These are phyloP conservation scores for Metarhizium brunneum DNA, from an alignment of 2,329 filamentous ascomycete species.

Conservation along the genomic window DNA sequence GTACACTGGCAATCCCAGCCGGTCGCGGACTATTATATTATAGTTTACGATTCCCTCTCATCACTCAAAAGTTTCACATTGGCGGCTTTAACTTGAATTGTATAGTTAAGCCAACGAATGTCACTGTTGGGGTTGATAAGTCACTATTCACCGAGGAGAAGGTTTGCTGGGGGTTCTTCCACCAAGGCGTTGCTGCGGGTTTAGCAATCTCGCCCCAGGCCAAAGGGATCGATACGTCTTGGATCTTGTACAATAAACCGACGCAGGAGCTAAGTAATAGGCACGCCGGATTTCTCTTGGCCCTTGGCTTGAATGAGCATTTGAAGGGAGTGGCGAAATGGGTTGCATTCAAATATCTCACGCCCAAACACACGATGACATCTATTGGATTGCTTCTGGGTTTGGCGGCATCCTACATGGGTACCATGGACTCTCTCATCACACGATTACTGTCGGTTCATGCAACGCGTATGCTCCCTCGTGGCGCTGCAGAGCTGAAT, in stretches of 20 bases:
- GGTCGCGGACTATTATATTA: conserved; percentile 85
- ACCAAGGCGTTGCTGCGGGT: conserved; percentile 88
- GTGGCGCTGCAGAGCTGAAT: conserved; percentile 88
- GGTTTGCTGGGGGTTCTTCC: conserved; percentile 97
- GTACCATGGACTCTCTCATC: conserved; percentile 94
- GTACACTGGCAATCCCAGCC: conserved; percentile 80
- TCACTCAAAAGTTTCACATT: conserved; percentile 87
- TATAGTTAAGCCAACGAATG: conserved; percentile 83
- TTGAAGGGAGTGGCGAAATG: conserved; percentile 92
- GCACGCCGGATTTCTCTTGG: conserved; percentile 90
- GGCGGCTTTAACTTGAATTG: conserved; percentile 88
- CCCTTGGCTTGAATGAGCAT: conserved; percentile 87
- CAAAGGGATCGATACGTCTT: conserved; percentile 93
- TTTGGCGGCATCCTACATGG: conserved; percentile 84
- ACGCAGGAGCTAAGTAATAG: conserved; percentile 78
- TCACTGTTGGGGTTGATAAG: conserved; percentile 88
- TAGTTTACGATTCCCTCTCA: conserved; percentile 73
- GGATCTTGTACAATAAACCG: conserved; percentile 98
- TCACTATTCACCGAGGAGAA: conserved; percentile 86
- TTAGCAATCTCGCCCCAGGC: conserved; percentile 83
- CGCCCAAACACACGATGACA: conserved; percentile 98
- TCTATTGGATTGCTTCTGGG: conserved; percentile 92
- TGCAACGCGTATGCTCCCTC: conserved; percentile 86
- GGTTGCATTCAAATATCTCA: conserved; percentile 99
- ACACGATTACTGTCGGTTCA: conserved; percentile 91